phyloP scores from a whole-genome alignment of 202 grass and related monocot genomes.

The Carex sylvatica region DNA sequence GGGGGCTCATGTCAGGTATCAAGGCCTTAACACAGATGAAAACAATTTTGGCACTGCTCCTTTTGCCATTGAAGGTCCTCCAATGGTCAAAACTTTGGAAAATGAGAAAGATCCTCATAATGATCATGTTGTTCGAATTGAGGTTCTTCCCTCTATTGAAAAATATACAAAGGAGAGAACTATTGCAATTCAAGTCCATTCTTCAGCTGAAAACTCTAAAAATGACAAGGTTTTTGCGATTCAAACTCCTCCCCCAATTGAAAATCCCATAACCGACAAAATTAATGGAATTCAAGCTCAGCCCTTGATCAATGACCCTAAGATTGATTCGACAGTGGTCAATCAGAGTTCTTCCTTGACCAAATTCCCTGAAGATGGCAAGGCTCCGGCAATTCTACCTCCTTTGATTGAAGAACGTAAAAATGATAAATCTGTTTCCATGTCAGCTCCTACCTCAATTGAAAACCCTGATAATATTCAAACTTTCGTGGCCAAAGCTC shows the following conservation, averaged over 20 bases:
- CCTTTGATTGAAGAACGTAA: constrained; percentile 20
- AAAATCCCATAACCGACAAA: constrained; percentile 2
- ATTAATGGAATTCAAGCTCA: not conserved
- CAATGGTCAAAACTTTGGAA: not conserved
- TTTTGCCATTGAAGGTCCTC: constrained; percentile 10
- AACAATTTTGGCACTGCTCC: not conserved
- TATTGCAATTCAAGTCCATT: not conserved
- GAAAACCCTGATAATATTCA: not conserved
- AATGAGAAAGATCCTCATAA: constrained; percentile 9
- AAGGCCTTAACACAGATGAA: constrained; percentile 58
- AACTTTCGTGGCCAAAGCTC: not conserved
- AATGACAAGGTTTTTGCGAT: not conserved
- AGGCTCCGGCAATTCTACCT: not conserved
- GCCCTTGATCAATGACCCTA: not conserved
- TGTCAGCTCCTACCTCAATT: not conserved
- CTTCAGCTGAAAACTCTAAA: constrained; percentile 17
- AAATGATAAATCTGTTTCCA: not conserved
- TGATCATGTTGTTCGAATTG: constrained; percentile 8
- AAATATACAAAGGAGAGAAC: not conserved
- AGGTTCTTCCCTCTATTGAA: constrained; percentile 7
- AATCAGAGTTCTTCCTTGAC: not conserved
- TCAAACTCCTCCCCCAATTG: constrained; percentile 4
- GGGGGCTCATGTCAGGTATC: constrained; percentile 65
- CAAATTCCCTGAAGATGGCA: constrained; percentile 5
- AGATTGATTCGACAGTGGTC: not conserved